Evolutionary conservation across 2,329 filamentous ascomycete genomes (phyloP).

Genomic region (Neonectria sp.): DNA sequence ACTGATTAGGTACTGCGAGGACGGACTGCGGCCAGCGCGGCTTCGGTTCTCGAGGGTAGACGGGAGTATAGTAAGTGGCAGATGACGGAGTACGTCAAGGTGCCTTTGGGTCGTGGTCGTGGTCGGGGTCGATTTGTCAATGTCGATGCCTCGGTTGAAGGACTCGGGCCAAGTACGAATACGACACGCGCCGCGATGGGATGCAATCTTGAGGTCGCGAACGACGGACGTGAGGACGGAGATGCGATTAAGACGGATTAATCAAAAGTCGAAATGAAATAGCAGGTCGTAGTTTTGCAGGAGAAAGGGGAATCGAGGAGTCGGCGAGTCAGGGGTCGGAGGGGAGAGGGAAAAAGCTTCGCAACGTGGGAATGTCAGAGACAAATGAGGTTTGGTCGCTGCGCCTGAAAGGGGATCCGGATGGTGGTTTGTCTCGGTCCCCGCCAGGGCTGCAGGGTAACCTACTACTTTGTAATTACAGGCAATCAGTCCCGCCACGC

Average conservation of each 20-base stretch:
- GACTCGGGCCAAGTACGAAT: constrained; percentile 11
- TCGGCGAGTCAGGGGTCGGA: constrained; percentile 25
- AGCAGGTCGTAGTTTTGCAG: constrained; percentile 5
- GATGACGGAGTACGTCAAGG: constrained; percentile 10
- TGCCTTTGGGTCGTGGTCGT: constrained; percentile 1
- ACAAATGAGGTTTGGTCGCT: constrained; percentile 45
- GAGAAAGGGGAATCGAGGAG: constrained; percentile 26
- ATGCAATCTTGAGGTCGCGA: constrained; percentile 3
- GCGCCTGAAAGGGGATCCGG: constrained; percentile 44
- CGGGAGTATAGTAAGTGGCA: constrained; percentile 8
- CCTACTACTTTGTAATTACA: background rate
- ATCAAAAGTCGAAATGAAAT: constrained; percentile 12
- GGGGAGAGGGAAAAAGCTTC: constrained; percentile 31
- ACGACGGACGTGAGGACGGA: background rate
- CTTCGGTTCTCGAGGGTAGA: constrained; percentile 41
- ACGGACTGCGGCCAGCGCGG: constrained; percentile 55
- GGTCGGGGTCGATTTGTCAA: constrained; percentile 2
- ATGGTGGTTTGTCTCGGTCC: constrained; percentile 41
- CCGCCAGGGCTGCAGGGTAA: constrained; percentile 19
- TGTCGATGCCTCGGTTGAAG: background rate
- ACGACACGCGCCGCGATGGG: constrained; percentile 21
- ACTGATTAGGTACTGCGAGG: constrained; percentile 37
- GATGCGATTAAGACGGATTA: constrained; percentile 23
- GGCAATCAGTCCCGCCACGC: constrained; percentile 39
- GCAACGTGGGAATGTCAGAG: constrained; percentile 44